Evolutionary conservation across 306 rosid species (phyloP), one percentile per base, ranked within the genome.

Genomic region (Cucumis melo): DNA sequence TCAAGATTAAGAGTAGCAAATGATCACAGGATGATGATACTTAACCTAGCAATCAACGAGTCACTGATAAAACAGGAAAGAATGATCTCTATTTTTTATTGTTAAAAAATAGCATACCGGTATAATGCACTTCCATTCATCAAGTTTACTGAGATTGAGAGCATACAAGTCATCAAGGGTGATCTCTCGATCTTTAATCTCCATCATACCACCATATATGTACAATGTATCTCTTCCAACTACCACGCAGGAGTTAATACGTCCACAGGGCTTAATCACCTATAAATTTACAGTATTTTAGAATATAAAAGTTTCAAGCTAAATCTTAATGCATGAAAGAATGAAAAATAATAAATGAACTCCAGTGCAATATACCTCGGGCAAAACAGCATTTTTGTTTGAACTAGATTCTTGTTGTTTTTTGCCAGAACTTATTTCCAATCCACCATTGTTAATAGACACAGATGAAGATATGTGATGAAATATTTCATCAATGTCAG

Each of bases 51-150:
- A 21, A 68, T 21, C 20, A 2, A 29, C 24, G 51, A 73, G 77
- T 16, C 57, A 46, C 75, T 24, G 60, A 83, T 53, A 75, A 83
- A 63, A 41, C 32, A 20, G n/a, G 67, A 34, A 61, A 73, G 66
- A 72, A 42, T 58, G 10, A 46, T 73, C 42, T 48, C 9, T n/a
- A 10, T 13, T 41, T 61, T 54, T 39, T 74, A 59, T 73, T 21
- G 42, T 48, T 42, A 79, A 78, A 72, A 82, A 79, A 76, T 65
- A 79, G 86, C 96, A 80, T 76, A 94, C 99, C 88, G 88, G 92
- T 81, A 92, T 94, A 68, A 92, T 88, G 93, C 99, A 94, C 87
- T 92, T 94, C 99, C 99, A 94, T 79, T 94, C 99, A 15, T 94
- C 99, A 54, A 94, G 99, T 86, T 94, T 94, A 87, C 95, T 89